phyloP scores from a whole-genome alignment of 1,284 basidiomycete genomes.

The Veloboletus limbatus region DNA sequence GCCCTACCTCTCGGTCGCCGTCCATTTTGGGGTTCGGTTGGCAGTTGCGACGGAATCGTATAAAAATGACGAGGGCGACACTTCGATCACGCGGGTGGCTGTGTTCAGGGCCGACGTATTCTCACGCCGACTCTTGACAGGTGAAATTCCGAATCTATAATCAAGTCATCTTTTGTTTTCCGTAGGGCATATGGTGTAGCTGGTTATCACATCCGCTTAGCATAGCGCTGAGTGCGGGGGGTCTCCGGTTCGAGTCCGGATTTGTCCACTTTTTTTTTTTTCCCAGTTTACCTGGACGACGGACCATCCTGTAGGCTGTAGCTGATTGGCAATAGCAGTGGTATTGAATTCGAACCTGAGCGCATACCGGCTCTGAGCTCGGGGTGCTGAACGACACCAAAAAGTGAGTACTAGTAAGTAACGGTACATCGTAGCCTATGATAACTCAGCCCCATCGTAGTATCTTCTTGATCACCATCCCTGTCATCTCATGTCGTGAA shows the following conservation, averaged over 20 bases:
- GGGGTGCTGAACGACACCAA: no score
- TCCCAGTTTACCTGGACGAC: no score
- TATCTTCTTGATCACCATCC: no score
- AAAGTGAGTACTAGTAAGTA: no score
- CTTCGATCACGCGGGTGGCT: constrained; percentile 31
- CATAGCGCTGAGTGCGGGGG: constrained; percentile 31
- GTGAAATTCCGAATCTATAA: not conserved
- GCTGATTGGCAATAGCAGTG: no score
- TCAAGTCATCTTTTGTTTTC: no score
- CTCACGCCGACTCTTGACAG: constrained; percentile 9
- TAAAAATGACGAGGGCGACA: constrained; percentile 29
- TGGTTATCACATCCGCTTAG: constrained; percentile 39
- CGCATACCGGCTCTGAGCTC: no score
- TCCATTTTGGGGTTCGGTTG: constrained; percentile 23
- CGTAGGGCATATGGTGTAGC: constrained; percentile 43
- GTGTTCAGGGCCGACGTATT: constrained; percentile 10
- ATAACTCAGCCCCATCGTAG: no score
- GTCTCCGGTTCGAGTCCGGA: constrained; percentile 43
- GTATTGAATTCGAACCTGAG: no score
- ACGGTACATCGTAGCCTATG: no score
- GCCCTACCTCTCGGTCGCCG: constrained; percentile 14
- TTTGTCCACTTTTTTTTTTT: constrained; percentile 35
- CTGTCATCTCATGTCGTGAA: no score
- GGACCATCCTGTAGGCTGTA: no score
- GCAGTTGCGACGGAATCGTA: constrained; percentile 15